Conservation (phyloP, 2,329 filamentous ascomycete genomes). For the Penicillium sp. region DNA sequence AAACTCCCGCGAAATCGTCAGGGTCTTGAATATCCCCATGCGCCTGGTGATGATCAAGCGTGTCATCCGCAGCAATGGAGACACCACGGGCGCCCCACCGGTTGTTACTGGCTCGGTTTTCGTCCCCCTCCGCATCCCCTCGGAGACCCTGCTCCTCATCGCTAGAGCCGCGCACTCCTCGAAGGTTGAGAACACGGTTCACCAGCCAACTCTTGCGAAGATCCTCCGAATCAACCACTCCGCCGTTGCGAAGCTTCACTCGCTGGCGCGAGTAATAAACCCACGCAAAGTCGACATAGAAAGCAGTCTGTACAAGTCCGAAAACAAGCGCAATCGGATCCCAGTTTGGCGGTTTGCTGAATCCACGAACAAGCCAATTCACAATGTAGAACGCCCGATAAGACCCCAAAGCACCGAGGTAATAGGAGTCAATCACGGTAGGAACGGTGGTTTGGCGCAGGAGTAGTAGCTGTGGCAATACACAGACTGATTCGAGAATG, state of each 20-base stretch:
- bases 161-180: slow-evolving; percentile 28
- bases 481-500: slow-evolving; percentile 85
- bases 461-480: slow-evolving; percentile 87
- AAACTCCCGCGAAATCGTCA: not conserved
- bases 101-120: slow-evolving; percentile 35
- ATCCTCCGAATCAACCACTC: slow-evolving; percentile 87
- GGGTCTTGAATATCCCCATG: slow-evolving; percentile 16
- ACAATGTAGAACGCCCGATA: slow-evolving; percentile 88
- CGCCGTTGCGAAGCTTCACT: slow-evolving; percentile 86
- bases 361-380: slow-evolving; percentile 79
- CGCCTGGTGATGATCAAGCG: slow-evolving; percentile 26
- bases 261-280: slow-evolving; percentile 92
- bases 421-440: slow-evolving; percentile 96
- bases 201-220: slow-evolving; percentile 82
- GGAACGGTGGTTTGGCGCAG: slow-evolving; percentile 93
- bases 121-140: slow-evolving; percentile 30
- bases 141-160: slow-evolving; percentile 42
- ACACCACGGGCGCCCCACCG: slow-evolving; percentile 61
- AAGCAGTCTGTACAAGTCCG: slow-evolving; percentile 81
- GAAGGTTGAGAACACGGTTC: slow-evolving; percentile 68
- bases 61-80: slow-evolving; percentile 61
- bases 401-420: slow-evolving; percentile 80
- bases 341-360: slow-evolving; percentile 56
- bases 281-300: slow-evolving; percentile 95
- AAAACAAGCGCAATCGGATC: slow-evolving; percentile 79